A percentile compares a stretch with the other conserved stretches of the same genome.
These are phyloP conservation scores for Margaritispora aquatica DNA, from an alignment of 495 filamentous ascomycete species.

Conservation along the genomic window DNA sequence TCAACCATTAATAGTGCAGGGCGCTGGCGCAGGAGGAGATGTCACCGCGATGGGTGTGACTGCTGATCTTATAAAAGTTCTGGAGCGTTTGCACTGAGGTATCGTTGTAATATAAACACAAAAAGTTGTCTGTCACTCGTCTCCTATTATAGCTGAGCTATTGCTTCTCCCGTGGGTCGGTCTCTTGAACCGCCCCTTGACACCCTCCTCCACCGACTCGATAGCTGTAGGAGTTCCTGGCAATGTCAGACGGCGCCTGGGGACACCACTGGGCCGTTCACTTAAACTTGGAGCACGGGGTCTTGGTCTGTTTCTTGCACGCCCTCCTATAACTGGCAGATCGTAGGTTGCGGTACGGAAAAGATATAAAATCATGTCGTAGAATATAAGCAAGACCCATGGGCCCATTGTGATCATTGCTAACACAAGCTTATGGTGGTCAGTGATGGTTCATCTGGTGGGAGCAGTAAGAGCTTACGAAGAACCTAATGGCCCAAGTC, in stretches of 20 bases:
- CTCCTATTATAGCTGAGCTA: slow-evolving; percentile 8
- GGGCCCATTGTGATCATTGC: slow-evolving; percentile 59
- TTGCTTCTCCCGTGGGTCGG: slow-evolving; percentile 3
- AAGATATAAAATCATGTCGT: slow-evolving; percentile 62
- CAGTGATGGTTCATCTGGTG: too few relatives aligned
- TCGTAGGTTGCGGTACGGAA: slow-evolving; percentile 53
- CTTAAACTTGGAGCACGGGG: slow-evolving; percentile 60
- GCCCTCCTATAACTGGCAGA: slow-evolving; percentile 55
- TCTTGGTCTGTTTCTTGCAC: slow-evolving; percentile 53
- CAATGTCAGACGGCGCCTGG: slow-evolving; percentile 36
- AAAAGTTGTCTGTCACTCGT: slow-evolving; percentile 15
- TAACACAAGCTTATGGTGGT: slow-evolving; percentile 49
- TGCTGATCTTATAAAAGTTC: slow-evolving; percentile 79
- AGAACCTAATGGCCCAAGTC: slow-evolving; percentile 56
- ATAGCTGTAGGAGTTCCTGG: slow-evolving; percentile 10
- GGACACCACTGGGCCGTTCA: slow-evolving; percentile 50
- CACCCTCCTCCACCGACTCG: slow-evolving; percentile 11
- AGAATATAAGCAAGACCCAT: slow-evolving; percentile 58
- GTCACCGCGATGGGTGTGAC: slow-evolving; percentile 97
- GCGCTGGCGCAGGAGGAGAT: slow-evolving; percentile 88
- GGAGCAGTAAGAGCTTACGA: slow-evolving; percentile 53
- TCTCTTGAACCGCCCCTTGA: slow-evolving; percentile 16
- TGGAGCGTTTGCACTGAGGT: slow-evolving; percentile 30
- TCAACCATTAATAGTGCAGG: slow-evolving; percentile 89
- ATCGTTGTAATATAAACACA: slow-evolving; percentile 1